Conservation (phyloP, 352 stramenopile species). For the Aphanomyces astaci region DNA sequence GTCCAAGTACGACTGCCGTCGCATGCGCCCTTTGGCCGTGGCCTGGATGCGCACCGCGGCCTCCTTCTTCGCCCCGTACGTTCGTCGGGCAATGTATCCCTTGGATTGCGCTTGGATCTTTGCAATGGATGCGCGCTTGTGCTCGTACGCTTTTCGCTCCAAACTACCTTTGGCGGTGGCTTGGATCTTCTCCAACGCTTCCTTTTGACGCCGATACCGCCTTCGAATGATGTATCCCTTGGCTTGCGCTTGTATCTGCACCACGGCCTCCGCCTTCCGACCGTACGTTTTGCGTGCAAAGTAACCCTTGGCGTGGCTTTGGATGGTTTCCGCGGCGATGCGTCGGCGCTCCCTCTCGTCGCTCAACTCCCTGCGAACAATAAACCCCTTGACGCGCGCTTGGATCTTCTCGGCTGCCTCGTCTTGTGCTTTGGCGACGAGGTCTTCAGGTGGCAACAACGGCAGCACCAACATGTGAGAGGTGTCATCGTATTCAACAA, state of each 20-base stretch:
- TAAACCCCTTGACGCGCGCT: constrained; percentile 3
- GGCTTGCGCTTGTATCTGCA: neutral
- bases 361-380: neutral
- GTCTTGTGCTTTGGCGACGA: neutral
- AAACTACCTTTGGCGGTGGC: constrained; percentile 1
- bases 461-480: neutral
- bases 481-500: neutral
- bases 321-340: neutral
- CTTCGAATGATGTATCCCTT: neutral
- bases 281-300: neutral
- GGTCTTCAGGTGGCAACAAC: neutral
- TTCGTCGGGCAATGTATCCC: constrained; percentile 5
- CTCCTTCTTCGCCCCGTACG: neutral
- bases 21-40: neutral
- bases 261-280: neutral
- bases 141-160: neutral
- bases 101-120: constrained; percentile 22
- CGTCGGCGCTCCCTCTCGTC: neutral
- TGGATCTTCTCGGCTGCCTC: constrained; percentile 18
- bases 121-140: constrained; percentile 13
- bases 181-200: constrained; percentile 11
- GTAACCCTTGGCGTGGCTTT: constrained; percentile 3
- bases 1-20: neutral
- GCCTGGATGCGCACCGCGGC: constrained; percentile 10
- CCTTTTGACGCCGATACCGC: neutral